Base-by-base conservation (phyloP, 257 asterid genomes). In the Scutellaria minor region DNA sequence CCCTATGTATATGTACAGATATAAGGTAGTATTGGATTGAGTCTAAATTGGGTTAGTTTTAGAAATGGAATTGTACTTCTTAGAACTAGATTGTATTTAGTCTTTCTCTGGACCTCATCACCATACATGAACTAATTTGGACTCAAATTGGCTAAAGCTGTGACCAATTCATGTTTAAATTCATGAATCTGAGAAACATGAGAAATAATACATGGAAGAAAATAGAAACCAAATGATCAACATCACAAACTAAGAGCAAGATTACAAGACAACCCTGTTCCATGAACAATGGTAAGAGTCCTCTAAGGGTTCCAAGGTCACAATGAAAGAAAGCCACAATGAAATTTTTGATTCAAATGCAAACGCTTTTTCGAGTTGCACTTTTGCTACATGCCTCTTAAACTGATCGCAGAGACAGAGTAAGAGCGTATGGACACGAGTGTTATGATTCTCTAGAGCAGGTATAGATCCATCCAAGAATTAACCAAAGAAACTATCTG, bases 321-420 rank as follows among this genome's bases (percentile, higher is more conserved):
- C 40, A 66, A 57, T 8, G 45, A 59, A 27, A 18, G 45, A 60
- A 40, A 60, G 54, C 13, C 45, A 50, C 39, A 15, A 2, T 9
- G 58, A 37, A 37, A 37, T 6, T 20, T 63, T 1, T 47, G 55
- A 67, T 50, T 41, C 50, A 42, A 15, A 58, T 74, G 24, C 22
- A 64, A 51, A 72, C 15, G 66, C 63, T 57, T 65, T 56, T 47
- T 44, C 44, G 75, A 58, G 48, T 55, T 72, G 71, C 51, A 63
- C 58, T 69, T 69, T 59, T 15, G 73, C 63, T 66, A 24, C 27
- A 24, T 24, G 42, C 69, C 75, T 58, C 64, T 41, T 60, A 27
- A 37, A 54, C 52, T 44, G 15, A 41, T 74, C 5, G 63, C 48
- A 70, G 18, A 18, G 9, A 42, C 45, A n/a, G 14, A 64, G 56